Conservation (phyloP, 306 rosid genomes). For the Vigna hirtella region DNA sequence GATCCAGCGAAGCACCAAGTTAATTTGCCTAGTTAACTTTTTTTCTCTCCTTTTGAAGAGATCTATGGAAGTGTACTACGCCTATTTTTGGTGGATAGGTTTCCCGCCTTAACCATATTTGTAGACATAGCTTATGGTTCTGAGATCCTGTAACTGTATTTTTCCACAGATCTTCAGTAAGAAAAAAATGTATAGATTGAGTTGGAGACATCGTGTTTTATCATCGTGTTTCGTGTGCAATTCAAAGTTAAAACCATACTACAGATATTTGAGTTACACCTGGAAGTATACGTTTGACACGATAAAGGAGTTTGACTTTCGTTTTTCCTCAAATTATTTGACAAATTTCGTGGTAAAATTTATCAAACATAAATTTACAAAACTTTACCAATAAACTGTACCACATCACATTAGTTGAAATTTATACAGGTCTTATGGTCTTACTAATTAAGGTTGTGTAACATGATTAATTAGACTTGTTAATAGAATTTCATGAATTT, state of each 20-base stretch:
- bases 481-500: too few relatives aligned
- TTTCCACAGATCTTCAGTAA: conserved; percentile 31
- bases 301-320: neutral
- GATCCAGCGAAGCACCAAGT: conserved; percentile 5
- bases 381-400: too few relatives aligned
- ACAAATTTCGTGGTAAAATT: neutral
- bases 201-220: neutral
- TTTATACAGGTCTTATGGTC: too few relatives aligned
- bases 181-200: conserved; percentile 37
- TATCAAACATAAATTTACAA: neutral
- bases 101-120: conserved; percentile 29
- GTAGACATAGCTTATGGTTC: conserved; percentile 35
- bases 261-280: neutral
- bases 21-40: conserved; percentile 37
- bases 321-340: neutral
- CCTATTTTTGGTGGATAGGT: conserved; percentile 41
- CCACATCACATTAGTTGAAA: too few relatives aligned
- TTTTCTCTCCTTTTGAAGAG: conserved; percentile 31
- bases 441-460: too few relatives aligned
- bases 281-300: neutral
- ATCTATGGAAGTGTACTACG: conserved; percentile 36
- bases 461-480: too few relatives aligned
- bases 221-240: neutral
- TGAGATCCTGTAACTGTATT: conserved; percentile 15
- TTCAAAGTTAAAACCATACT: neutral